Percentiles rank a stretch among this genome's conserved stretches.
Evolutionary conservation across 2,329 filamentous ascomycete species (phyloP).

Genomic region (Ciborinia camelliae): DNA sequence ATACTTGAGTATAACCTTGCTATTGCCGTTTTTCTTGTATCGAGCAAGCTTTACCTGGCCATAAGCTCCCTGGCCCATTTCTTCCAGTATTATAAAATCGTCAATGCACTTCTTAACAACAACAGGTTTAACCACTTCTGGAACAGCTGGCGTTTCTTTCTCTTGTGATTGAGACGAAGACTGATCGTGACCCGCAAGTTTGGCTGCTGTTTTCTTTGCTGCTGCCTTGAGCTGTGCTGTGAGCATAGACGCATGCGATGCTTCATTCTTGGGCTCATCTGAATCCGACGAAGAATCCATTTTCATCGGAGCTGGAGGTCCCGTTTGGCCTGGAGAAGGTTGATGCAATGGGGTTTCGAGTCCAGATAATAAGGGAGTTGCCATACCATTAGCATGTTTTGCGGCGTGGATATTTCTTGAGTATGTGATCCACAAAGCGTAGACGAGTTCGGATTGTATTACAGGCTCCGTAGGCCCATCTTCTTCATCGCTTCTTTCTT

Average conservation of each 20-base stretch:
- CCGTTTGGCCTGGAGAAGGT: conserved; percentile 71
- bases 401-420: conserved; percentile 85
- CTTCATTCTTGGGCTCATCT: conserved; percentile 43
- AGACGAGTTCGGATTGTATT: conserved; percentile 72
- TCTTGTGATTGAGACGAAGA: conserved; percentile 35
- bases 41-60: conserved; percentile 94
- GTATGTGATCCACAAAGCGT: conserved; percentile 96
- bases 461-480: conserved; percentile 44
- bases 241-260: conserved; percentile 47
- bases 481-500: conserved; percentile 57
- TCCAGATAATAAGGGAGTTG: conserved; percentile 62
- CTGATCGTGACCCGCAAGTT: conserved; percentile 45
- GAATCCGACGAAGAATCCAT: conserved; percentile 49
- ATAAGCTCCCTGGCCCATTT: conserved; percentile 98
- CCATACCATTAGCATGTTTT: conserved; percentile 55
- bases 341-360: conserved; percentile 71
- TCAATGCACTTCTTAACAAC: conserved; percentile 76
- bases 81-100: conserved; percentile 89
- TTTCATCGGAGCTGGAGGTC: conserved; percentile 54
- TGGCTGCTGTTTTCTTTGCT: conserved; percentile 53
- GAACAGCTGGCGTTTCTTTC: conserved; percentile 36
- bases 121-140: conserved; percentile 39
- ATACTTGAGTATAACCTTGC: conserved; percentile 93
- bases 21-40: conserved; percentile 69
- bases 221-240: conserved; percentile 56